Percentiles rank a stretch among this genome's conserved stretches.
These are phyloP conservation scores for Croton setiger DNA, from an alignment of 441 rosid genomes.

Conservation along the genomic window DNA sequence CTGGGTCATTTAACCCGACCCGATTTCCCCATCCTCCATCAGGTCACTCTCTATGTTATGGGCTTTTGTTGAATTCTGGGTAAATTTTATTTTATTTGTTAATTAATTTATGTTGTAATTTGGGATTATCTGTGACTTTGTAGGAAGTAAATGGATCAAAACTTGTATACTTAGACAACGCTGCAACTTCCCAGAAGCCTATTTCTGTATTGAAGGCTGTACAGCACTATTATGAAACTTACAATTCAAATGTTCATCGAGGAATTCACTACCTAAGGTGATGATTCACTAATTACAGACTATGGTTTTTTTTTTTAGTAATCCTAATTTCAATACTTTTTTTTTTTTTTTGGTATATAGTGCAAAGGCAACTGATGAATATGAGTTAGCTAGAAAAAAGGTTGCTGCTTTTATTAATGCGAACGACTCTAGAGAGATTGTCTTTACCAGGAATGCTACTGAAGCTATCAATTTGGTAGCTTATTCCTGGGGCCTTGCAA, in stretches of 20 bases:
- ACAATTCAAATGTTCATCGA: slow-evolving; percentile 85
- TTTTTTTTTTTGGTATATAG: slow-evolving; percentile 28
- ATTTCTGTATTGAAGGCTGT: slow-evolving; percentile 58
- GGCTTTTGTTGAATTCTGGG: not conserved
- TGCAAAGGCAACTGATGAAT: slow-evolving; percentile 90
- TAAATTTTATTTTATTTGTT: not conserved
- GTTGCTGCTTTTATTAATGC: slow-evolving; percentile 87
- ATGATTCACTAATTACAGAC: not conserved
- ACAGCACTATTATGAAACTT: slow-evolving; percentile 62
- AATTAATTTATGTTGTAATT: not conserved
- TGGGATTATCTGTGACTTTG: slow-evolving; percentile 10
- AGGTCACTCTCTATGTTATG: slow-evolving; percentile 36
- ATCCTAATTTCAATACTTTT: not conserved
- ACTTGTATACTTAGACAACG: slow-evolving; percentile 88
- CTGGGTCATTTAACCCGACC: slow-evolving; percentile 76
- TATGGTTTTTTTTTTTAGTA: not conserved
- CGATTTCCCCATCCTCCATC: slow-evolving; percentile 86
- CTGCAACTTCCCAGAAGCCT: slow-evolving; percentile 96
- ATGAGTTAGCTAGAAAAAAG: slow-evolving; percentile 86
- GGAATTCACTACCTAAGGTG: slow-evolving; percentile 87
- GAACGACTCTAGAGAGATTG: slow-evolving; percentile 58
- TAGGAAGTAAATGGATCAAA: slow-evolving; percentile 79
- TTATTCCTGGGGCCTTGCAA: slow-evolving; percentile 74
- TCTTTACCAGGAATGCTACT: slow-evolving; percentile 90
- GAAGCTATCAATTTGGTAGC: slow-evolving; percentile 96